phyloP scores from a whole-genome alignment of 768 basidiomycete species.

The Lactarius trivialis region DNA sequence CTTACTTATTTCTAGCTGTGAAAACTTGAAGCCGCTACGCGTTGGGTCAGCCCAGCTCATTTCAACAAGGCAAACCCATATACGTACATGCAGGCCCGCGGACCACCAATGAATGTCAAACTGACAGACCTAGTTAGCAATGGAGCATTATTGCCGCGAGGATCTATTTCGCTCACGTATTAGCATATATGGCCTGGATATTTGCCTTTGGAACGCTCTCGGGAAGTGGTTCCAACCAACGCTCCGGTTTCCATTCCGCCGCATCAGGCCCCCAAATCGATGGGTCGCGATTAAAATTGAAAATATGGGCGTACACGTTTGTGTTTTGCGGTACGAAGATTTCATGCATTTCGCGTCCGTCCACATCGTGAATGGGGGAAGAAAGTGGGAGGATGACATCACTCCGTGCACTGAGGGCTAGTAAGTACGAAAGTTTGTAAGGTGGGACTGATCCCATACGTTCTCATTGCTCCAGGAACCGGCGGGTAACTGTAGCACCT shows the following conservation, averaged over 20 bases:
- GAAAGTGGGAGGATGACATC: neutral
- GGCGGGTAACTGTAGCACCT: neutral
- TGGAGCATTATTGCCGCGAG: neutral
- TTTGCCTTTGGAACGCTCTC: conserved; percentile 22
- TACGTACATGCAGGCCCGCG: neutral
- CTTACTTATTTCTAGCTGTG: conserved; percentile 20
- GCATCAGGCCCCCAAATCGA: too few species aligned
- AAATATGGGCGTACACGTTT: conserved; percentile 14
- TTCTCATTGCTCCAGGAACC: neutral
- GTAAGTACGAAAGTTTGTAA: neutral
- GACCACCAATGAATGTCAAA: too few species aligned
- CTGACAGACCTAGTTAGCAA: neutral
- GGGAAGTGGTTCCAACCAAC: conserved; percentile 29
- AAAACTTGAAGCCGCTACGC: conserved; percentile 35
- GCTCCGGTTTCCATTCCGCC: conserved; percentile 21
- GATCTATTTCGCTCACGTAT: conserved; percentile 22
- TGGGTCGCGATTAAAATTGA: conserved; percentile 25
- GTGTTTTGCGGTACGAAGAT: conserved; percentile 2
- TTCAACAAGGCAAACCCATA: neutral
- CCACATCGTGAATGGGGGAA: neutral
- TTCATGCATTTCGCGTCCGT: conserved; percentile 21
- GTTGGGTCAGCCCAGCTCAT: neutral
- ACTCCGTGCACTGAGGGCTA: too few species aligned
- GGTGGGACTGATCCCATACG: neutral
- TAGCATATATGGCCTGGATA: conserved; percentile 11